Evolutionary conservation across 306 rosid genomes (phyloP).

Genomic region (Sicyos baderoa): DNA sequence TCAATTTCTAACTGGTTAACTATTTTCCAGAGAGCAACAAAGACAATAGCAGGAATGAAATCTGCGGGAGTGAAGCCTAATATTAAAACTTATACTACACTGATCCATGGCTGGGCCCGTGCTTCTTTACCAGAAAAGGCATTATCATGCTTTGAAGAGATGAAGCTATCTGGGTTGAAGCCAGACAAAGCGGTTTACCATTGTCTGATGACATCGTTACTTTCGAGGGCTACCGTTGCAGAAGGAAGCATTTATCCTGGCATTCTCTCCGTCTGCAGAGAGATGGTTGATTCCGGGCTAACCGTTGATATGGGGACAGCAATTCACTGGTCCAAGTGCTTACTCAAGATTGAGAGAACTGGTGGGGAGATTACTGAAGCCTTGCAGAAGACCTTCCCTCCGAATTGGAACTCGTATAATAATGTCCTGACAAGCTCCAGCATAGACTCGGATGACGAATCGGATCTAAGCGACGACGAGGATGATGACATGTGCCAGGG

Average conservation of each 20-base stretch:
- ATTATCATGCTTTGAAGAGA: conserved; percentile 63
- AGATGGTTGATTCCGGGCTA: conserved; percentile 69
- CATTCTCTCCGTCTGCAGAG: conserved; percentile 53
- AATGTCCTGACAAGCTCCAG: conserved; percentile 27
- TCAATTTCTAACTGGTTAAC: not conserved
- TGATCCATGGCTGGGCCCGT: conserved; percentile 93
- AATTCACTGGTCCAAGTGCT: conserved; percentile 83
- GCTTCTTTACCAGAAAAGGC: conserved; percentile 95
- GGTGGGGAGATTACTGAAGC: conserved; percentile 90
- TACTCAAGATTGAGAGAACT: conserved; percentile 66
- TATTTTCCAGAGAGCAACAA: conserved; percentile 58
- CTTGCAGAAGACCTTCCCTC: conserved; percentile 86
- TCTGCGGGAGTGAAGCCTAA: conserved; percentile 73
- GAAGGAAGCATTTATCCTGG: conserved; percentile 61
- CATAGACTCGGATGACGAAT: conserved; percentile 31
- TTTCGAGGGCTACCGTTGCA: conserved; percentile 79
- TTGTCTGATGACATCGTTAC: conserved; percentile 86
- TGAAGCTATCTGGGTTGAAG: conserved; percentile 70
- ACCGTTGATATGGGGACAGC: conserved; percentile 98
- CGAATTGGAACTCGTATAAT: conserved; percentile 69
- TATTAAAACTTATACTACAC: conserved; percentile 75
- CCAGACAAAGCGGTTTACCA: conserved; percentile 95
- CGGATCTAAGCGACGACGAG: conserved; percentile 15
- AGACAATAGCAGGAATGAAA: conserved; percentile 64
- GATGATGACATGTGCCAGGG: conserved; percentile 25